Conservation (phyloP, 441 rosid species). For the Omphalea diandra region DNA sequence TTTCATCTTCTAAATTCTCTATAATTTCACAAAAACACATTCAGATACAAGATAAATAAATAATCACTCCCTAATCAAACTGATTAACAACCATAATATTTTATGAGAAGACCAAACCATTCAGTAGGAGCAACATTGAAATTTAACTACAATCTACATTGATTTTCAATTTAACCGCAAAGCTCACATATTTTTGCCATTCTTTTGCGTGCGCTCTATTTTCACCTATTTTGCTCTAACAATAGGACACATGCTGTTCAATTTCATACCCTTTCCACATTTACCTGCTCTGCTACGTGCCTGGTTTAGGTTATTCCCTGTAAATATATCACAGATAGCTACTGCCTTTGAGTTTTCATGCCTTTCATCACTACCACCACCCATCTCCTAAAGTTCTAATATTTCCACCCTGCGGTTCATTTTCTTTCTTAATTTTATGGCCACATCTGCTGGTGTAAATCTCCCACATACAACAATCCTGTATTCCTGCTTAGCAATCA, state of each 20-base stretch:
- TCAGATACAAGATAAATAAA: background rate
- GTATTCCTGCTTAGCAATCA: slow-evolving; percentile 57
- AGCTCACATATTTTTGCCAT: background rate
- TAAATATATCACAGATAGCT: background rate
- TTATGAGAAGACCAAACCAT: background rate
- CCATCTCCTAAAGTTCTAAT: slow-evolving; percentile 55
- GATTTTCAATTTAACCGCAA: too few relatives aligned
- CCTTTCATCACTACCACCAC: slow-evolving; percentile 5
- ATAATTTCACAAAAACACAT: background rate
- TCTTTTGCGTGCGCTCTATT: too few relatives aligned
- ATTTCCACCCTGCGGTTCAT: slow-evolving; percentile 83
- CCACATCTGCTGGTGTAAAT: slow-evolving; percentile 66
- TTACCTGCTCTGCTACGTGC: too few relatives aligned
- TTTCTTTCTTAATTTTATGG: slow-evolving; percentile 66
- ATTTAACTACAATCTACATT: background rate
- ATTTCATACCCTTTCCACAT: too few relatives aligned
- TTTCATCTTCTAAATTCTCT: background rate
- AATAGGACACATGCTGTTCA: too few relatives aligned
- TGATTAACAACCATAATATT: too few relatives aligned
- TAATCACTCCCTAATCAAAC: background rate
- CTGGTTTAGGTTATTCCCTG: too few relatives aligned
- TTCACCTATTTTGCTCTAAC: too few relatives aligned
- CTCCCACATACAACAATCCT: slow-evolving; percentile 54
- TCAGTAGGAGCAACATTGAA: background rate
- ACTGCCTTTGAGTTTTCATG: too few relatives aligned